Evolutionary conservation across 1,139 yeast species (phyloP), one percentile per base, ranked within the genome.

Genomic region (Pichia terricola): DNA sequence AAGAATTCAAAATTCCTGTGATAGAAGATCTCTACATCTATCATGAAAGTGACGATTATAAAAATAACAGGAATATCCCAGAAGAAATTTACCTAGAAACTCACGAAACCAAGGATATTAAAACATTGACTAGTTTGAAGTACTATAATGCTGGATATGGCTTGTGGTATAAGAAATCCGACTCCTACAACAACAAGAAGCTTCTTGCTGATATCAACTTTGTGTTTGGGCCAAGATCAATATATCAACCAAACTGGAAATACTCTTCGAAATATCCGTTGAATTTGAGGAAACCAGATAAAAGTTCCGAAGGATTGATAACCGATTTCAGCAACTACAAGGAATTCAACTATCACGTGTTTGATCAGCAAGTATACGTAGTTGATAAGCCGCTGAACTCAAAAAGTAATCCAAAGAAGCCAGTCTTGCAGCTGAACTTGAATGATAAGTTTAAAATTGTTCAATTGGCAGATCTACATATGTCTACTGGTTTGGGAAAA

Each of bases 391-490:
- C 61, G 67, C 45, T 56, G 32, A 30, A 30, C 32, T 16, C 22
- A 16, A 16, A 16, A 16, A 16, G 22, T 16, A 16, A 16, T 16
- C 22, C 22, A 16, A 16, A 16, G 22, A 16, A 16, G 22, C 22
- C 22, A 16, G 22, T 16, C 22, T 16, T 16, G 22, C 22, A 16
- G 22, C 22, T 16, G 16, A 34, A 34, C 11, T 34, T n/a, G 11
- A 34, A 91, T 31, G 78, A 73, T 3, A 75, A 70, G 50, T 84
- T 82, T 62, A 87, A 84, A 59, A 79, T 89, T 38, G 63, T 86
- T 11, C 96, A 89, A 60, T 73, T 88, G 3, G 94, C 96, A 0
- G 97, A 89, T 60, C 65, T 88, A 47, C 96, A 89, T 61, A 78
- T 83, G 56, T 74, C 87, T 7, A 83, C 91, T 0, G 91, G 89